Base-by-base conservation (phyloP, 202 grass and related monocot genomes). In the Musa balbisiana region DNA sequence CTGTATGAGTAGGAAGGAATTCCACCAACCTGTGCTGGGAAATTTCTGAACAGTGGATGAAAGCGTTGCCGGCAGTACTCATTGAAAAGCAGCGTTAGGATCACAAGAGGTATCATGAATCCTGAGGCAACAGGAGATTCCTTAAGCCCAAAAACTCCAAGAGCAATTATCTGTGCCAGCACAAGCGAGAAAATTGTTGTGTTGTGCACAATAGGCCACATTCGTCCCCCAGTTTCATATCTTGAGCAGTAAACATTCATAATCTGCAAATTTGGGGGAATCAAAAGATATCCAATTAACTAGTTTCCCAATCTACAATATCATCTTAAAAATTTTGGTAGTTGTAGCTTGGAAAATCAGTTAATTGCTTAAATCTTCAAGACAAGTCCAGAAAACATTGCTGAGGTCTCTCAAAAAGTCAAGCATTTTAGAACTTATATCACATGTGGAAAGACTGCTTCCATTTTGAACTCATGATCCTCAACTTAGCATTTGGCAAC, bases 121-220 rank as follows among this genome's bases (percentile, higher is more conserved):
- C 85, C 89, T 43, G 88, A 82, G 50, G 86, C 80, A 62, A 98
- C 88, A 24, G 91, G 83, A 27, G 89, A 98, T 80, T 92, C 12
- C 78, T 92, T 98, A 3, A 98, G 74, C 20, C 83, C 79, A 84
- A 98, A 98, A 26, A 94, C 88, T 86, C 85, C 89, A 79, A 94
- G 85, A 74, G 82, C 90, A 73, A 98, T 92, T 62, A 98, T 89
- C 79, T 98, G 95, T 56, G 90, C 86, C 29, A 98, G 81, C 73
- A 94, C 80, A 3, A 94, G 56, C 59, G 89, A 92, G 83, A 98
- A 94, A 72, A 94, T 85, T 69, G 91, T 92, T 27, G 95, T 90
- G 78, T 86, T 94, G 75, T 98, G 91, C 0, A 90, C 89, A 63
- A 89, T 84, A 16, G 95, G 91, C 90, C 95, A 99, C 88, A 94